These are phyloP conservation scores for Beauveria varroae DNA, from an alignment of 2,329 filamentous ascomycete species.

Conservation along the genomic window DNA sequence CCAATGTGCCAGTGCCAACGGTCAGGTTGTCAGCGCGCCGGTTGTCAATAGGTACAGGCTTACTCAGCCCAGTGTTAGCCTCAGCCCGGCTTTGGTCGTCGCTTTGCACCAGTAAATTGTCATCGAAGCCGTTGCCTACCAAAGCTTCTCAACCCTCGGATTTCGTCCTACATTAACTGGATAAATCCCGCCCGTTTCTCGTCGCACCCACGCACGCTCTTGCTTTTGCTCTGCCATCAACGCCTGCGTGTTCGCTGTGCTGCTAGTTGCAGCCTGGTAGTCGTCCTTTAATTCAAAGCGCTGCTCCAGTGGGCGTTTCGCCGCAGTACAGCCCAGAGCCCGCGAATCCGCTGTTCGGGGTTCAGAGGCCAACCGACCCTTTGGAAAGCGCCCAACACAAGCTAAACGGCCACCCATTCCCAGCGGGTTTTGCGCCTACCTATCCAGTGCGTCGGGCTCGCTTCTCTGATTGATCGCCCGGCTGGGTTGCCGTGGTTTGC, in stretches of 20 bases:
- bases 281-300: background rate
- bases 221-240: constrained; percentile 10
- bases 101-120: background rate
- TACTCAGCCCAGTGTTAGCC: constrained; percentile 3
- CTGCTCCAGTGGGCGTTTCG: background rate
- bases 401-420: background rate
- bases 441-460: background rate
- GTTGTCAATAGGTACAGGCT: background rate
- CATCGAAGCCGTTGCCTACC: background rate
- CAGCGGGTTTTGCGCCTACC: constrained; percentile 4
- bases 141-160: background rate
- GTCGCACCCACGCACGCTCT: background rate
- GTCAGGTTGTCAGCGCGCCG: background rate
- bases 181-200: constrained; percentile 12
- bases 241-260: background rate
- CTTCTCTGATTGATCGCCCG: background rate
- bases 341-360: background rate
- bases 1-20: background rate
- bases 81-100: constrained; percentile 6
- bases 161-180: constrained; percentile 12
- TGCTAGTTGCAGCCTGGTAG: background rate
- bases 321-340: background rate
- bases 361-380: background rate
- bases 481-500: background rate
- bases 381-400: background rate